phyloP scores from a whole-genome alignment of 208 protist genomes.

The Leishmania martiniquensis region DNA sequence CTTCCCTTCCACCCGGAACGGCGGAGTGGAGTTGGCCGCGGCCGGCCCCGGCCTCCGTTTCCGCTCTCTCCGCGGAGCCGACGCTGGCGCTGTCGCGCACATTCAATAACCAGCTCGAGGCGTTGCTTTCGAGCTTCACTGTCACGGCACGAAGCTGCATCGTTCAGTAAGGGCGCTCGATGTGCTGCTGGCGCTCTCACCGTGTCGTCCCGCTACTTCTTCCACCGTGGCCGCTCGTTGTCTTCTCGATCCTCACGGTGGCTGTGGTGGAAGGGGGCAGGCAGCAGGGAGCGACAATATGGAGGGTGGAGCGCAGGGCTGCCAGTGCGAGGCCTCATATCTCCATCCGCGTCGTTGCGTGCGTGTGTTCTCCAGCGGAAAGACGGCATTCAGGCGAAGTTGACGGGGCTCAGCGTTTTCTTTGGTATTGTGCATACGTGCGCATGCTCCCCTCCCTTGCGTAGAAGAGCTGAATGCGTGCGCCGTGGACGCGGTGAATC shows the following conservation, averaged over 20 bases:
- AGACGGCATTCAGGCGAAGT: background rate
- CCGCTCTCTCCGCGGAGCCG: conserved; percentile 36
- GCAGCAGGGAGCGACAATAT: background rate
- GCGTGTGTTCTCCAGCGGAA: background rate
- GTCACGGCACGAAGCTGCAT: conserved; percentile 69
- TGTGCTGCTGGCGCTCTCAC: background rate
- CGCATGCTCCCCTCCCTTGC: background rate
- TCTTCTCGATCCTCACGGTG: background rate
- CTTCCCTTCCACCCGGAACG: conserved; percentile 19
- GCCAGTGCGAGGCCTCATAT: background rate
- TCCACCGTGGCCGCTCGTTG: background rate
- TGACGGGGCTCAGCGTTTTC: background rate
- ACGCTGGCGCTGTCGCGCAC: conserved; percentile 63
- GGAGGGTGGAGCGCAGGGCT: background rate
- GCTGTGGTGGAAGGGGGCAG: background rate
- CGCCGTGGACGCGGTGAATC: background rate
- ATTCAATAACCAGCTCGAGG: conserved; percentile 61
- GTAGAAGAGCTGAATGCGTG: background rate
- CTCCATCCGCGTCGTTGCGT: background rate
- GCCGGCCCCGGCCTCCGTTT: conserved; percentile 27
- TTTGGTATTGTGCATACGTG: background rate
- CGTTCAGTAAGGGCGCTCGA: conserved; percentile 22
- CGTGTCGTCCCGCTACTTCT: background rate
- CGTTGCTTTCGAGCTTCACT: conserved; percentile 64
- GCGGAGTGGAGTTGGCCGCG: conserved; percentile 48